These are phyloP conservation scores for Heliocybe sulcata DNA, from an alignment of 1,284 basidiomycete species.

Conservation along the genomic window DNA sequence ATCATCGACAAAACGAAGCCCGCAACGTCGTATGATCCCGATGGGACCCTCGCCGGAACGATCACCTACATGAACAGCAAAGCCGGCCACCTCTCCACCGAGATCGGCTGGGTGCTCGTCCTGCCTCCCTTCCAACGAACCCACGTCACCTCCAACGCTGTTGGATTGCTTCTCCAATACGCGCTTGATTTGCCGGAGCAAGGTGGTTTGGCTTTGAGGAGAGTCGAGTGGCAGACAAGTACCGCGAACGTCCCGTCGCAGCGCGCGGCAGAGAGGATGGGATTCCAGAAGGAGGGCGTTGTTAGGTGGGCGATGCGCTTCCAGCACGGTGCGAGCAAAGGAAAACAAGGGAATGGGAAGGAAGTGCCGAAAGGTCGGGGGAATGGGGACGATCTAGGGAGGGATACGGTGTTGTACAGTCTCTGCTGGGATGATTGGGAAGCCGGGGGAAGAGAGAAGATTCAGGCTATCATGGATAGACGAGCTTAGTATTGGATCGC, in stretches of 20 bases:
- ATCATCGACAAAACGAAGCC: slow-evolving; percentile 3
- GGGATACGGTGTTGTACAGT: slow-evolving; percentile 2
- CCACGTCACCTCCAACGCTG: slow-evolving; percentile 22
- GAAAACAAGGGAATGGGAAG: background rate
- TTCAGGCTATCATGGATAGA: background rate
- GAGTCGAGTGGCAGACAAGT: slow-evolving; percentile 26
- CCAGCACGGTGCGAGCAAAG: slow-evolving; percentile 7
- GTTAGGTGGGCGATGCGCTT: slow-evolving; percentile 19
- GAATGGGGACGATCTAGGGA: background rate
- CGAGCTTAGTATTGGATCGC: background rate
- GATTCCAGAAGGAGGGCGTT: slow-evolving; percentile 20
- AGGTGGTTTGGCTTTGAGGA: slow-evolving; percentile 17
- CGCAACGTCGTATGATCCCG: background rate
- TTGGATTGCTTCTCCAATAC: slow-evolving; percentile 20
- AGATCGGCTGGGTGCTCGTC: slow-evolving; percentile 9
- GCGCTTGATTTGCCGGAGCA: slow-evolving; percentile 12
- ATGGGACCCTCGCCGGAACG: slow-evolving; percentile 16
- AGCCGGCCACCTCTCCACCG: slow-evolving; percentile 7
- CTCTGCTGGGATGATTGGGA: slow-evolving; percentile 7
- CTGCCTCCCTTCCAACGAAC: slow-evolving; percentile 17
- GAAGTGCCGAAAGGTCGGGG: background rate
- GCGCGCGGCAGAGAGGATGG: slow-evolving; percentile 19
- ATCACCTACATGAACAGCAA: slow-evolving; percentile 15
- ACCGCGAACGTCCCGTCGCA: slow-evolving; percentile 18
- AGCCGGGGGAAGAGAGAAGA: slow-evolving; percentile 2